Conservation (phyloP, 2,329 filamentous ascomycete genomes). For the Rhynchosporium secalis region DNA sequence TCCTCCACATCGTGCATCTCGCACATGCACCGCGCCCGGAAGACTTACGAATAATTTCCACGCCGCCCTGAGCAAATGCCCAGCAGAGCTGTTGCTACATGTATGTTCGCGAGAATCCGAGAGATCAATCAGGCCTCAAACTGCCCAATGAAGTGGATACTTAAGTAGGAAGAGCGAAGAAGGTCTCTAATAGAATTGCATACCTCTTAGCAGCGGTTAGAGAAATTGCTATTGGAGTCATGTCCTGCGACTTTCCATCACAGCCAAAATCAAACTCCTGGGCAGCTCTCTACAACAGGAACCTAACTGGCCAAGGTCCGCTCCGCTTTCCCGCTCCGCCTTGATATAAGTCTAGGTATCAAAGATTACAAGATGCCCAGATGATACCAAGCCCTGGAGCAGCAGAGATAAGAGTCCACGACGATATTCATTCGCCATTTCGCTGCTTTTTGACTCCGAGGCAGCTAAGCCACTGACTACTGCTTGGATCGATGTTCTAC, state of each 20-base stretch:
- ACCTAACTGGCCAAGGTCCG: neutral
- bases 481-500: neutral
- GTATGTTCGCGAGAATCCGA: neutral
- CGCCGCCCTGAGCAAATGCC: conserved; percentile 6
- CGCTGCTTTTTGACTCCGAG: neutral
- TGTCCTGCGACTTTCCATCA: neutral
- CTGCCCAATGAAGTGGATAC: neutral
- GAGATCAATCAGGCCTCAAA: conserved; percentile 9
- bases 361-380: neutral
- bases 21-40: conserved; percentile 7
- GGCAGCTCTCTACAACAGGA: neutral
- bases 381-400: conserved; percentile 4
- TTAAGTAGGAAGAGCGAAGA: neutral
- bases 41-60: conserved; percentile 3
- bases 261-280: neutral
- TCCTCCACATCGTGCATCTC: neutral
- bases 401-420: neutral
- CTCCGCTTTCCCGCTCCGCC: neutral
- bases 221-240: neutral
- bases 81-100: neutral
- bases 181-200: neutral
- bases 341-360: neutral
- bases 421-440: neutral
- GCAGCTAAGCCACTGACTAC: neutral
- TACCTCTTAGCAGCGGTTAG: conserved; percentile 1